These are phyloP conservation scores for Dendrobium officinale DNA, from an alignment of 106 monocot species.

Conservation along the genomic window DNA sequence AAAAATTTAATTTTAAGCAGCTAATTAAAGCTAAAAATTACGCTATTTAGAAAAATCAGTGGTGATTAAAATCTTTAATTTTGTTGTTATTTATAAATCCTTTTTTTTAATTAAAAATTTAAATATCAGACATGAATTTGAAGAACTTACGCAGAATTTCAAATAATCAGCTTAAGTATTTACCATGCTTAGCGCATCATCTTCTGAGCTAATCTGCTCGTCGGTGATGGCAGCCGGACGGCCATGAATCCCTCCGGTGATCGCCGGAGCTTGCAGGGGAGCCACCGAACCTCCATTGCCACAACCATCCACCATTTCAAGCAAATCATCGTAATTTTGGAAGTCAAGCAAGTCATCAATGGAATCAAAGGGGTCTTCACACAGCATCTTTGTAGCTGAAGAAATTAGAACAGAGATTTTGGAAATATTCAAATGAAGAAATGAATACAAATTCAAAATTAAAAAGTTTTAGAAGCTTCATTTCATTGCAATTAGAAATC, in stretches of 20 bases:
- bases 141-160: background rate
- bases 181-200: background rate
- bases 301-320: background rate
- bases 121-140: background rate
- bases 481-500: too few species aligned
- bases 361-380: constrained; percentile 8
- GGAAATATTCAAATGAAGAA: background rate
- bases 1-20: background rate
- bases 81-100: too few species aligned
- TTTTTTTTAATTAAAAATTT: background rate
- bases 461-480: too few species aligned
- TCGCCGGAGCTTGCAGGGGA: background rate
- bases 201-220: background rate
- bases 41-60: too few species aligned
- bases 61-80: too few species aligned
- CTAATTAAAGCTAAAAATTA: too few species aligned
- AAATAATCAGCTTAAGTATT: background rate
- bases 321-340: background rate
- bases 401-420: background rate
- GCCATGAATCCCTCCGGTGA: background rate
- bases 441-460: background rate
- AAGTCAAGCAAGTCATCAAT: constrained; percentile 18
- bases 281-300: background rate
- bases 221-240: background rate
- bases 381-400: background rate